Evolutionary conservation across 345 rosid species (phyloP).

Genomic region (Clausena lansium): DNA sequence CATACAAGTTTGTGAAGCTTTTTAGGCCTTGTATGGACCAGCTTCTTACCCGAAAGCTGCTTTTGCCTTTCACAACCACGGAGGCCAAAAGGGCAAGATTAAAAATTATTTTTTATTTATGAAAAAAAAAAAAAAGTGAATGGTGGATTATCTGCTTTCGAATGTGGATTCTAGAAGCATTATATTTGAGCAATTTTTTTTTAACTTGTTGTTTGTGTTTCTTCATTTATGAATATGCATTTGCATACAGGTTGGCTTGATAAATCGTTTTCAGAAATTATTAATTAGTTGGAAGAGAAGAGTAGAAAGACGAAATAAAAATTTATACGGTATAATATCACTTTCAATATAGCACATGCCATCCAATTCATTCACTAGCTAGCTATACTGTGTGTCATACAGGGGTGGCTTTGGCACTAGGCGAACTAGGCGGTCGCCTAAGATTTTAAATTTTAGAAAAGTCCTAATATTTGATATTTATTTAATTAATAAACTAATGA

Average conservation of each 20-base stretch:
- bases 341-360: not conserved
- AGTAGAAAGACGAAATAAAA: not conserved
- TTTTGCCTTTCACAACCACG: not conserved
- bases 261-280: conserved; percentile 14
- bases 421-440: too few relatives aligned
- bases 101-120: too few relatives aligned
- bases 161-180: conserved; percentile 10
- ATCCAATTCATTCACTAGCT: too few relatives aligned
- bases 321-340: not conserved
- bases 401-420: too few relatives aligned
- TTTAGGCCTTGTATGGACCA: not conserved
- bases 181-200: not conserved
- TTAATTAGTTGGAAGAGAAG: conserved; percentile 8
- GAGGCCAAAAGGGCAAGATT: not conserved
- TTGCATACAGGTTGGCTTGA: conserved; percentile 10
- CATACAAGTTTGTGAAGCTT: conserved; percentile 15
- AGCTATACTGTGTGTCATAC: too few relatives aligned
- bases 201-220: not conserved
- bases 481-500: too few relatives aligned
- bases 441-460: too few relatives aligned
- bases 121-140: not conserved
- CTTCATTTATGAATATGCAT: not conserved
- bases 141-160: not conserved
- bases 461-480: too few relatives aligned
- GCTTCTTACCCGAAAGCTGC: not conserved